phyloP scores from a whole-genome alignment of 208 protist genomes.

The Balamuthia mandrillaris region DNA sequence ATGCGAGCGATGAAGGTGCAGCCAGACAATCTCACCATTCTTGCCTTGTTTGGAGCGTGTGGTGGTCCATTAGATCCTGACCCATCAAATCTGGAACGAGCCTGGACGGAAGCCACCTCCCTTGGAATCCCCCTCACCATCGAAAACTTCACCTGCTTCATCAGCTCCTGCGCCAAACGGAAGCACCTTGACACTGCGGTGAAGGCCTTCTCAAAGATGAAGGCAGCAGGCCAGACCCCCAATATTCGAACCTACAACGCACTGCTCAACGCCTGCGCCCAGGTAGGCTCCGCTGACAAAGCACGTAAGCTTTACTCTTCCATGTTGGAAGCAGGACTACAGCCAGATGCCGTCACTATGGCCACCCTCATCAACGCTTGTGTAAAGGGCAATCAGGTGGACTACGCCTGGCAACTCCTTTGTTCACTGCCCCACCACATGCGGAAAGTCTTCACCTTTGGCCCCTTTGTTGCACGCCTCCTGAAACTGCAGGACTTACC shows the following conservation, averaged over 20 bases:
- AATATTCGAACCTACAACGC: background rate
- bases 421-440: no score
- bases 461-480: no score
- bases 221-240: background rate
- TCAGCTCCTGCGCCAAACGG: background rate
- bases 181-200: background rate
- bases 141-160: no score
- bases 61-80: no score
- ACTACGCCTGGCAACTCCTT: background rate
- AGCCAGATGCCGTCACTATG: background rate
- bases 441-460: no score
- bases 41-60: no score
- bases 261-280: background rate
- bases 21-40: no score
- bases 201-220: background rate
- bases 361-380: background rate
- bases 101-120: no score
- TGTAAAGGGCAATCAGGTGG: background rate
- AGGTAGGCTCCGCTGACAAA: background rate
- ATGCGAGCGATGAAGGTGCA: no score
- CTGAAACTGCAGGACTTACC: no score
- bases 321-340: background rate
- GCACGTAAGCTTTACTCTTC: background rate
- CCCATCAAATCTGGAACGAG: no score
- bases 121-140: no score